Evolutionary conservation across 2,329 filamentous ascomycete genomes (phyloP), one percentile per base, ranked within the genome.

Genomic region (Penicillium olsonii): DNA sequence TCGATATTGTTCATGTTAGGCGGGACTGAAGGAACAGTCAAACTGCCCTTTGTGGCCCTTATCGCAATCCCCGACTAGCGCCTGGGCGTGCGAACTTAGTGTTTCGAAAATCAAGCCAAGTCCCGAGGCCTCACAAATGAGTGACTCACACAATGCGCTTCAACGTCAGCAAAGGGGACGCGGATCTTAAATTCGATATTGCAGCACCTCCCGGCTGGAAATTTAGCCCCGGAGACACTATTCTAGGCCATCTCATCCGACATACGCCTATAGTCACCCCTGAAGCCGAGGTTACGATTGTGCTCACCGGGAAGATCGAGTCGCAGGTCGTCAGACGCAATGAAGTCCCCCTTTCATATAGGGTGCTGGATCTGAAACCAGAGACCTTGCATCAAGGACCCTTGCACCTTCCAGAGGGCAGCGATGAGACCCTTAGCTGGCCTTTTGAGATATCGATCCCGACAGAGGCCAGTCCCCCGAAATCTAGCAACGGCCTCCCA

Each of bases 111-210:
- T 8, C 22, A 24, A 24, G 8, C n/a, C n/a, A n/a, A n/a, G n/a
- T n/a, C n/a, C n/a, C n/a, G n/a, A n/a, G n/a, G n/a, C n/a, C n/a
- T n/a, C n/a, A n/a, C n/a, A n/a, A n/a, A n/a, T n/a, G n/a, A n/a
- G n/a, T 4, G n/a, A 11, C 15, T 71, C 6, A 76, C 31, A 35
- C n/a, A 3, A 35, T 35, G 33, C 33, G n/a, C 5, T 35, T 35
- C 33, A 35, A 35, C 6, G 5, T 8, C n/a, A 8, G 2, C 9
- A 15, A 35, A 11, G n/a, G n/a, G n/a, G 18, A n/a, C 4, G 12
- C 33, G 8, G 56, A 47, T 14, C 45, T 47, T 4, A 44, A 44
- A 19, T 47, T 61, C 31, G 52, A 55, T 22, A 22, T 61, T n/a
- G 52, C 54, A 11, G 48, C 55, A 11, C 59, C 57, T 4, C 42